These are phyloP conservation scores for Pyricularia sp. DNA, from an alignment of 2,329 filamentous ascomycete genomes.

Conservation along the genomic window DNA sequence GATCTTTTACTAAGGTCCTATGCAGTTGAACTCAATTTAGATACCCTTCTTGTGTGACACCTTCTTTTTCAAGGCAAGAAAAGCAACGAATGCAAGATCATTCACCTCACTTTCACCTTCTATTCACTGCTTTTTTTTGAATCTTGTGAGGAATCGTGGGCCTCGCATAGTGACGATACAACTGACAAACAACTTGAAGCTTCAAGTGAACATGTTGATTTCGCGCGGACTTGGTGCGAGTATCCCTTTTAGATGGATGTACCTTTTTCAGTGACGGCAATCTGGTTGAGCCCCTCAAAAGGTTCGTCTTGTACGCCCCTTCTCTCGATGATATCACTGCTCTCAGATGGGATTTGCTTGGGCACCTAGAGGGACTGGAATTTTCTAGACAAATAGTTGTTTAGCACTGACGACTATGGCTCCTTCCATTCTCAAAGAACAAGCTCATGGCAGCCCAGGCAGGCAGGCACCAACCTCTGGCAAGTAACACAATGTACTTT, in stretches of 20 bases:
- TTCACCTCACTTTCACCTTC: background rate
- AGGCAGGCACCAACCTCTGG: background rate
- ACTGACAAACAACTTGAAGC: too few relatives aligned
- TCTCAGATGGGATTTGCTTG: background rate
- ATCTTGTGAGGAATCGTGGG: too few relatives aligned
- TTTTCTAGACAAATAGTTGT: background rate
- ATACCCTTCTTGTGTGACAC: slow-evolving; percentile 4
- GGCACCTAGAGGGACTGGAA: too few relatives aligned
- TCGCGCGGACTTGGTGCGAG: too few relatives aligned
- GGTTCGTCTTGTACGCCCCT: background rate
- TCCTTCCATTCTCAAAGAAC: background rate
- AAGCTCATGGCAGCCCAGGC: too few relatives aligned
- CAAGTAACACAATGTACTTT: background rate
- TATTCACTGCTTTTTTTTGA: too few relatives aligned
- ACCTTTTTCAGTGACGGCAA: too few relatives aligned
- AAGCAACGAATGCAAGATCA: background rate
- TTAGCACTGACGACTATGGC: background rate
- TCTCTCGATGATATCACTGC: background rate
- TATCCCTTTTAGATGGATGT: too few relatives aligned
- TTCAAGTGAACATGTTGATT: too few relatives aligned
- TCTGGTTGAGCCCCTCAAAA: background rate
- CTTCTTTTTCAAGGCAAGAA: background rate
- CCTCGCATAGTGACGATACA: too few relatives aligned
- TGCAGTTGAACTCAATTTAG: background rate
- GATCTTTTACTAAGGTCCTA: slow-evolving; percentile 49